These are phyloP conservation scores for Pseudozyma tsukubaensis DNA, from an alignment of 1,284 basidiomycete species.

Conservation along the genomic window DNA sequence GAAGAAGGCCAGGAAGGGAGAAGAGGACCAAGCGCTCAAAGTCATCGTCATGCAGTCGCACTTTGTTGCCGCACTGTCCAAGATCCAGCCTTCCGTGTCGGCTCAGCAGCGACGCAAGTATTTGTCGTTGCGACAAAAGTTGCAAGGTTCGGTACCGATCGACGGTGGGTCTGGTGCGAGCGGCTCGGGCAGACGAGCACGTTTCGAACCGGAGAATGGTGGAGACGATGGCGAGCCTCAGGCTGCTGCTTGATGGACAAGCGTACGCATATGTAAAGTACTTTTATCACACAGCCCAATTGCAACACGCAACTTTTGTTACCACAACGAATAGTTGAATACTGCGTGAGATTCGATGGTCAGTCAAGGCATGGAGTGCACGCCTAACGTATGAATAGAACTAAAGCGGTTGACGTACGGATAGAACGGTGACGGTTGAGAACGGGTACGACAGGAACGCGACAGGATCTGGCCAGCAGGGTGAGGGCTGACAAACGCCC, in stretches of 20 bases:
- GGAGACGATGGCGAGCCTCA: slow-evolving; percentile 8
- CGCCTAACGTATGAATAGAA: too few relatives aligned
- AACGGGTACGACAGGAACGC: background rate
- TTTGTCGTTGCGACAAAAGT: slow-evolving; percentile 40
- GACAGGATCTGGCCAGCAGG: too few relatives aligned
- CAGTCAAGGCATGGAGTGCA: too few relatives aligned
- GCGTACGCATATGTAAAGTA: slow-evolving; percentile 5
- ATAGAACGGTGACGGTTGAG: slow-evolving; percentile 1
- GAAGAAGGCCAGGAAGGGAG: slow-evolving; percentile 15
- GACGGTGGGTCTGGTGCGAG: slow-evolving; percentile 17
- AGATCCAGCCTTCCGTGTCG: slow-evolving; percentile 88
- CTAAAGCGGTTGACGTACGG: too few relatives aligned
- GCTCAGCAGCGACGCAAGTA: slow-evolving; percentile 83
- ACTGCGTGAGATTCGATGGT: too few relatives aligned
- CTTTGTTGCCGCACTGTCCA: slow-evolving; percentile 80
- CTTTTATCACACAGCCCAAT: background rate
- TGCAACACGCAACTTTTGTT: too few relatives aligned
- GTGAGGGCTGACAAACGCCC: too few relatives aligned
- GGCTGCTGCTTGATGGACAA: slow-evolving; percentile 13
- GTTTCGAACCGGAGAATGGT: slow-evolving; percentile 18
- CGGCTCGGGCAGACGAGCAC: slow-evolving; percentile 1
- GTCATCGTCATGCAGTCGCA: slow-evolving; percentile 73
- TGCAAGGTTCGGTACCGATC: slow-evolving; percentile 46
- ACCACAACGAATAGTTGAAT: too few relatives aligned
- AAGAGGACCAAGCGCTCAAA: slow-evolving; percentile 17